Percentiles rank a stretch among this genome's conserved stretches.
Evolutionary conservation across 163 green algal species (phyloP).

Genomic region (Scenedesmus sp.): DNA sequence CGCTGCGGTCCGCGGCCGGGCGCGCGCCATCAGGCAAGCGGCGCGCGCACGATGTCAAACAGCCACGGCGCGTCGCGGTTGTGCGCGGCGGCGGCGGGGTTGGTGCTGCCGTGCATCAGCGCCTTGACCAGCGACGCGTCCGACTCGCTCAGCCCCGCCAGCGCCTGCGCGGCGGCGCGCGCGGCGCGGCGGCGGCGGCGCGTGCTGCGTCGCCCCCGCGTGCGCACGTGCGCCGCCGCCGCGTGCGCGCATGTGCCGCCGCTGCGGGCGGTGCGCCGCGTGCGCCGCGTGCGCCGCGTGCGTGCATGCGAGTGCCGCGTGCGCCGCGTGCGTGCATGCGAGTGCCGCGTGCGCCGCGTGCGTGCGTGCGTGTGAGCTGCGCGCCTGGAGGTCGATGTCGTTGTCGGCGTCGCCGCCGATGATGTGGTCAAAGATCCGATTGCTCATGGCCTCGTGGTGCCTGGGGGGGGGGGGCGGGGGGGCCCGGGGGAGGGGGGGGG

Average conservation of each 20-base stretch:
- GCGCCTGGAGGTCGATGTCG: slow-evolving; percentile 56
- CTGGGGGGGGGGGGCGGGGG: slow-evolving; percentile 20
- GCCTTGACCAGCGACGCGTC: slow-evolving; percentile 12
- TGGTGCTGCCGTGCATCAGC: slow-evolving; percentile 34
- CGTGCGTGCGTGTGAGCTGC: no score
- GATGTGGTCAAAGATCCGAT: slow-evolving; percentile 74
- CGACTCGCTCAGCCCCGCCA: background rate
- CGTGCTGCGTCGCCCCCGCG: no score
- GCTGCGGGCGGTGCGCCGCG: background rate
- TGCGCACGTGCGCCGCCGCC: no score
- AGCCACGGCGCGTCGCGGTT: slow-evolving; percentile 56
- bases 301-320: no score
- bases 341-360: no score
- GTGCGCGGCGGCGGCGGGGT: slow-evolving; percentile 6
- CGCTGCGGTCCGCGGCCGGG: no score
- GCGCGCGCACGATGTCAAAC: slow-evolving; percentile 85
- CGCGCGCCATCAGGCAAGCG: no score
- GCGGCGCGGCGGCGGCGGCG: no score
- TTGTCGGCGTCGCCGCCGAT: slow-evolving; percentile 47
- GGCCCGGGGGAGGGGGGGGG: no score
- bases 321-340: no score
- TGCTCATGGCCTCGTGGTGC: slow-evolving; percentile 87
- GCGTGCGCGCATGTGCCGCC: no score
- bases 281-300: no score
- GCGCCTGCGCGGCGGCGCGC: background rate